Base-by-base conservation (phyloP, 2,329 filamentous ascomycete species). In the Alternaria sp. region DNA sequence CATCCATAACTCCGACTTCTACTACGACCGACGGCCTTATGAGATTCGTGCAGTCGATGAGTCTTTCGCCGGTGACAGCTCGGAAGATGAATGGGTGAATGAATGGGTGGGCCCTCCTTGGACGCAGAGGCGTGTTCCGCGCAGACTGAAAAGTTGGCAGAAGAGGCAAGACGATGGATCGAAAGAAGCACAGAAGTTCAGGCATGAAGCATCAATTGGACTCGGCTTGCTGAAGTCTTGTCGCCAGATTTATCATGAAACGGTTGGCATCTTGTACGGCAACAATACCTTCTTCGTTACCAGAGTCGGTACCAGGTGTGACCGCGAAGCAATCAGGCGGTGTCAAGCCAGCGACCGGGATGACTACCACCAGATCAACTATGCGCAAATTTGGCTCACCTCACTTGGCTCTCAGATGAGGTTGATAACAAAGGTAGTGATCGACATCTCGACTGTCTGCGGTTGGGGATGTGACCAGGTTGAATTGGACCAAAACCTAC, bases 191-290 rank as follows among this genome's bases (percentile, higher is more conserved):
- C 43, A 25, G 18, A 11, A 14, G 6, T 57, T 57, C 14, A 18
- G 7, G 14, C 6, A 47, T 21, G 15, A 37, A 4, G 12, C 18
- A 10, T 47, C 21, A 6, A 18, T 47, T 18, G 55, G 55, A 4
- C 14, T 57, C 3, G 44, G 44, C 14, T 8, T 57, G 5, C 18
- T 57, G 5, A 46, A 23, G 4, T 57, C 43, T 2, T 57, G 55
- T 18, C 55, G 55, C 20, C 55, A 57, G 18, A n/a, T 57, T 0
- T 57, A 57, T 28, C 55, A 49, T 12, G 55, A 57, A 30, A 47
- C 43, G 15, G 14, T n/a, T 6, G 14, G 44, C 15, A 6, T 57
- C 4, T 28, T 57, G 5, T 57, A 47, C 14, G 30, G 10, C 12
- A 4, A 57, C 6, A 57, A 47, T 10, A 57, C 55, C 15, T 47